These are phyloP conservation scores for Alternaria angustiovoidea DNA, from an alignment of 2,329 filamentous ascomycete genomes.

Conservation along the genomic window DNA sequence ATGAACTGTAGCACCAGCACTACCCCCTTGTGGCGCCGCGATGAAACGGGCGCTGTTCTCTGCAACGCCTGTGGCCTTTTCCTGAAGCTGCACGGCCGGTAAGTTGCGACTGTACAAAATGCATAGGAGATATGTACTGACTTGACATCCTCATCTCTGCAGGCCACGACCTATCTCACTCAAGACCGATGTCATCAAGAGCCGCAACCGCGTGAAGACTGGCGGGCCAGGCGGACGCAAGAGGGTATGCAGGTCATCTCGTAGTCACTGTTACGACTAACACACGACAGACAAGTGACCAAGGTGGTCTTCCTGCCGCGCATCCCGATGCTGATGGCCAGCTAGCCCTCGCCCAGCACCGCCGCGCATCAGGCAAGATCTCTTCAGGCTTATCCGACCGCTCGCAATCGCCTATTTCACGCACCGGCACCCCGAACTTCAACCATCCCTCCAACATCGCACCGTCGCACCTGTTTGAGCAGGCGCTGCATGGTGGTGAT, in stretches of 20 bases:
- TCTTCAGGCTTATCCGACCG: constrained; percentile 77
- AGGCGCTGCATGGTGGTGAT: constrained; percentile 73
- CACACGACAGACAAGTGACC: constrained; percentile 36
- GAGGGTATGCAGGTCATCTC: constrained; percentile 67
- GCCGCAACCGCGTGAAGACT: constrained; percentile 96
- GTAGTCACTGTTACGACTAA: constrained; percentile 12
- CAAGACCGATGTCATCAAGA: constrained; percentile 99
- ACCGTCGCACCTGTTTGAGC: constrained; percentile 80
- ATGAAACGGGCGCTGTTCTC: constrained; percentile 92
- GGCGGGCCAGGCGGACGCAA: constrained; percentile 79
- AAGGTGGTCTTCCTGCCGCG: constrained; percentile 65
- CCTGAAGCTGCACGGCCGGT: constrained; percentile 90
- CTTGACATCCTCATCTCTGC: too few species aligned
- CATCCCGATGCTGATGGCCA: constrained; percentile 65
- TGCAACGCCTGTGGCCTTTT: constrained; percentile 99
- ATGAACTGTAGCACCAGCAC: constrained; percentile 96
- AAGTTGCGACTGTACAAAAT: too few species aligned
- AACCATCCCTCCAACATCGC: constrained; percentile 71
- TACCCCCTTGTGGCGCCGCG: constrained; percentile 95
- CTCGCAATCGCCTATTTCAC: constrained; percentile 79
- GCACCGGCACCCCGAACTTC: constrained; percentile 79
- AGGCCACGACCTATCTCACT: constrained; percentile 86
- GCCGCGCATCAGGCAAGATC: constrained; percentile 74
- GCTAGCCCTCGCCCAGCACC: constrained; percentile 65
- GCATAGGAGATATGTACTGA: too few species aligned